Evolutionary conservation across 768 basidiomycete species (phyloP).

Genomic region (Tulasnella sp.): DNA sequence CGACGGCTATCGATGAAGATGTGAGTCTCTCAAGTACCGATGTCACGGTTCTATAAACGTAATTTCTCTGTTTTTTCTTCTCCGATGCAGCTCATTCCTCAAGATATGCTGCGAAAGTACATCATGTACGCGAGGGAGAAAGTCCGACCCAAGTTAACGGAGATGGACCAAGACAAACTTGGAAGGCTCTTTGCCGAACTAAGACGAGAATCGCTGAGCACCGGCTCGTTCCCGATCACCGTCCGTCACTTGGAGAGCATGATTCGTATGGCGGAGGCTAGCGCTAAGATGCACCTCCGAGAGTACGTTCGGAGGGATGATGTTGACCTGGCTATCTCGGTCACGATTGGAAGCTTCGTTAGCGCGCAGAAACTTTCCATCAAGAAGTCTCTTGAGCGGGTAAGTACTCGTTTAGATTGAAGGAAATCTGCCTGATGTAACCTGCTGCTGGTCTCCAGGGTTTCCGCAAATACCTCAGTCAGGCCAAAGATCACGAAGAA

Average conservation of each 20-base stretch:
- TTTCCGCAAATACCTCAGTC: conserved; percentile 95
- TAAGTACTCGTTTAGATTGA: conserved; percentile 22
- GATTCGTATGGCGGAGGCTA: conserved; percentile 98
- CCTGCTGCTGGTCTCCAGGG: conserved; percentile 37
- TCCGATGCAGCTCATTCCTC: conserved; percentile 71
- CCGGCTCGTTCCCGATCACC: conserved; percentile 98
- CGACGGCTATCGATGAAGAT: conserved; percentile 78
- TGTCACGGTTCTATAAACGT: background rate
- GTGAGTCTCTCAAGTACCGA: conserved; percentile 36
- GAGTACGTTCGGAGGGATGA: conserved; percentile 95
- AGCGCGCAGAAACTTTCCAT: conserved; percentile 96
- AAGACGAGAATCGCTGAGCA: conserved; percentile 89
- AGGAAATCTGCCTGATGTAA: background rate
- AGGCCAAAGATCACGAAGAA: conserved; percentile 93
- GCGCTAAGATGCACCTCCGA: conserved; percentile 94
- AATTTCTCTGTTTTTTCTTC: background rate
- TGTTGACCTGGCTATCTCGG: conserved; percentile 93
- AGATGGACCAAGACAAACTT: conserved; percentile 93
- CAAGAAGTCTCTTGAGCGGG: conserved; percentile 94
- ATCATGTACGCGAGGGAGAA: conserved; percentile 98
- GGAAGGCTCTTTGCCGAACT: conserved; percentile 89
- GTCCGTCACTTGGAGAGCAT: conserved; percentile 96
- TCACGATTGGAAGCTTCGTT: conserved; percentile 90
- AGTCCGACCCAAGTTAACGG: conserved; percentile 83
- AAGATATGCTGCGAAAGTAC: conserved; percentile 92